Evolutionary conservation across 2,329 filamentous ascomycete genomes (phyloP), one percentile per base, ranked within the genome.

Genomic region (Phyllosticta paracitricarpa): DNA sequence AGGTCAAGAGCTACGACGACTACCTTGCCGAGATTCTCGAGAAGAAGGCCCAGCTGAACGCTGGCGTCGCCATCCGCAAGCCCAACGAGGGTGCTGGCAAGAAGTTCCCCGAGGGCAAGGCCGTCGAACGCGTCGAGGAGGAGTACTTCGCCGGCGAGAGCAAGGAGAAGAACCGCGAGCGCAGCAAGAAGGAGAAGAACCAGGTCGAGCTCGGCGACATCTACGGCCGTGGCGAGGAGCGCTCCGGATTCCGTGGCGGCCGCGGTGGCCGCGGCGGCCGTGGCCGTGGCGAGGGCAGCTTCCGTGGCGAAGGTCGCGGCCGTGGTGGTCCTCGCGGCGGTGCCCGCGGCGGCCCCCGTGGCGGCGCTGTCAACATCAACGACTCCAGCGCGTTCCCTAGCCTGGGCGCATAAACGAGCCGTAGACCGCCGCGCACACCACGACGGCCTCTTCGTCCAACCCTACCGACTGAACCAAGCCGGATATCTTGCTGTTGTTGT

Each of bases 11-110:
- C 61, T 96, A 92, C 79, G 80, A 84, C 72, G 89, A 94, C 68
- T 99, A 96, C 82, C 84, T 95, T 59, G 89, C 86, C 73, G 85
- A 89, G 75, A 82, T 81, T 73, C 84, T 84, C 63, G 83, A 85
- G 76, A 93, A 92, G 84, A 92, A 91, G 81, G 78, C 84, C 66
- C 83, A 84, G 67, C 84, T 93, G 63, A 82, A 81, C 69, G 77
- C 81, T 66, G 84, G 83, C 68, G 82, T 87, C 70, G 84, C 89
- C 71, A 82, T 91, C 73, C 93, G 94, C 80, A 86, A 91, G 81
- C 81, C 93, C 77, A 97, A 97, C 82, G 92, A 97, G 82, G 92
- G 92, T 72, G 84, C 81, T 81, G 90, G 91, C 82, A 93, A 94
- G 85, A 94, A 97, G 84, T 96, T 92, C 89, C 89, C 89, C 71